phyloP scores from a whole-genome alignment of 2,329 filamentous ascomycete species.

The Trichoderma aggressivum region DNA sequence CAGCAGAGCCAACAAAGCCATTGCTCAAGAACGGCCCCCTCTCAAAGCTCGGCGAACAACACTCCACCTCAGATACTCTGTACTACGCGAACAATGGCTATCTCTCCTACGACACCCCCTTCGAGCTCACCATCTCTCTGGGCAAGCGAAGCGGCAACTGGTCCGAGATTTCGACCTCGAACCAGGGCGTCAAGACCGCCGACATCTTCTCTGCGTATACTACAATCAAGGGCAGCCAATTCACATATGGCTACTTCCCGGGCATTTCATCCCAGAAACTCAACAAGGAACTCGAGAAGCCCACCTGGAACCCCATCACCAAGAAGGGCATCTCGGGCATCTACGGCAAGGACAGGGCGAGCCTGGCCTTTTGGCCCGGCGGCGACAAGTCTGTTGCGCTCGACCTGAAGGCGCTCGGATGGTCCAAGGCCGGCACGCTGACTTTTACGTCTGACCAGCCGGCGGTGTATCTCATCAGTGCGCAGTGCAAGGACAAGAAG shows the following conservation, averaged over 20 bases:
- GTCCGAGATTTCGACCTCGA: constrained; percentile 26
- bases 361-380: constrained; percentile 26
- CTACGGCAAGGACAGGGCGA: constrained; percentile 19
- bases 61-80: constrained; percentile 14
- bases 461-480: constrained; percentile 20
- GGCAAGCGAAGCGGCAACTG: constrained; percentile 25
- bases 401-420: constrained; percentile 20
- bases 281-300: constrained; percentile 11
- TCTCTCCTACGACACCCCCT: constrained; percentile 21
- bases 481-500: constrained; percentile 4
- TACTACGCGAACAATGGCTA: constrained; percentile 26
- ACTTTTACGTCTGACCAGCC: constrained; percentile 22
- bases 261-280: constrained; percentile 18
- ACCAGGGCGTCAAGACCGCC: constrained; percentile 17
- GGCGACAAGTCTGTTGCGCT: constrained; percentile 20
- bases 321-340: constrained; percentile 22
- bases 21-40: constrained; percentile 18
- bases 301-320: constrained; percentile 21
- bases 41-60: background rate
- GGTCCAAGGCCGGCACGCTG: constrained; percentile 21
- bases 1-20: constrained; percentile 14
- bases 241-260: constrained; percentile 23
- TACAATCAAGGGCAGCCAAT: constrained; percentile 11
- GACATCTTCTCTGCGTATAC: constrained; percentile 26
- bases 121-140: constrained; percentile 22